These are phyloP conservation scores for Amaranthus tricolor DNA, from an alignment of 179 eudicot species.

Conservation along the genomic window DNA sequence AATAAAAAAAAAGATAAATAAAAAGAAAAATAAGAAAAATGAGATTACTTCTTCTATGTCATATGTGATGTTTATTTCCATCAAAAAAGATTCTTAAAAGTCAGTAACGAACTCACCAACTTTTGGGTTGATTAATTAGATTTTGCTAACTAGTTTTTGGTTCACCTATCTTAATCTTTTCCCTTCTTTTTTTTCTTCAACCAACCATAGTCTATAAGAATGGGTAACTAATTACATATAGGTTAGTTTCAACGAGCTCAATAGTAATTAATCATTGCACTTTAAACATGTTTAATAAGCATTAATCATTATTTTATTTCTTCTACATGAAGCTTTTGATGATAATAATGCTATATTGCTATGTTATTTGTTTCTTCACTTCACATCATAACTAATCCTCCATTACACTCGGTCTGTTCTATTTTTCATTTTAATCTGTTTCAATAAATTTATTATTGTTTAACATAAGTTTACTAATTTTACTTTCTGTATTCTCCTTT, in stretches of 20 bases:
- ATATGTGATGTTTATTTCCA: conserved; percentile 3
- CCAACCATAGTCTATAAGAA: not conserved
- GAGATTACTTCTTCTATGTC: no score
- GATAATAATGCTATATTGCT: not conserved
- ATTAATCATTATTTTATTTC: conserved; percentile 9
- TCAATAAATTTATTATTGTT: no score
- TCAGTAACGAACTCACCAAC: conserved; percentile 37
- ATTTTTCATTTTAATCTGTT: no score
- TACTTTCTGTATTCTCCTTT: no score
- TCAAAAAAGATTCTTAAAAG: conserved; percentile 13
- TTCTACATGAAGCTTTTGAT: conserved; percentile 3
- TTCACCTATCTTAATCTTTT: conserved; percentile 29
- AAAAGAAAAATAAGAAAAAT: no score
- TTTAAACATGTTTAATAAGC: conserved; percentile 9
- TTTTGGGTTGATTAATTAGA: not conserved
- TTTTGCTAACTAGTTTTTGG: not conserved
- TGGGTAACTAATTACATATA: conserved; percentile 1
- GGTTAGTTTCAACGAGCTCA: conserved; percentile 21
- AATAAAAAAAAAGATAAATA: no score
- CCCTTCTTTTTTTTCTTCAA: not conserved
- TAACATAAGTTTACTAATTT: no score
- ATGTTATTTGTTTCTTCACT: not conserved
- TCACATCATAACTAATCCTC: conserved; percentile 7
- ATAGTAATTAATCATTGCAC: conserved; percentile 4
- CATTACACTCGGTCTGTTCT: no score